Base-by-base conservation (phyloP, 2,329 filamentous ascomycete genomes). In the Bipolaris gigantea region DNA sequence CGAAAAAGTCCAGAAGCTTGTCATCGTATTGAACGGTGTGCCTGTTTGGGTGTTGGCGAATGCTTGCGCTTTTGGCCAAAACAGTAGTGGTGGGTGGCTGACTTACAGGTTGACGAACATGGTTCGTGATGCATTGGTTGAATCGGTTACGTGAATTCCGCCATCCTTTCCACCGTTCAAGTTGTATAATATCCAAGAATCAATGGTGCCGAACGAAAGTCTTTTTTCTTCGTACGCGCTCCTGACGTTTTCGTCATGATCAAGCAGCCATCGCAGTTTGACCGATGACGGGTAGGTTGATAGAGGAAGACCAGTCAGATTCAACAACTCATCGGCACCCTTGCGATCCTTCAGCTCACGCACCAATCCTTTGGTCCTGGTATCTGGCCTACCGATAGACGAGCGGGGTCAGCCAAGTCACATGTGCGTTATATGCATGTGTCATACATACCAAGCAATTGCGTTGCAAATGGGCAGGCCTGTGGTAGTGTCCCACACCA, bases 231-330 rank as follows among this genome's bases (percentile, higher is more conserved):
- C 87, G 73, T 95, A 94, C 1, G 89, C 89, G 50, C 86, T 78
- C 62, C 83, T 83, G 45, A 95, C 90, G 34, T 82, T 80, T 11
- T 85, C 79, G 15, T 87, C 80, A 65, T 95, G 88, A 53, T 86
- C 81, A 50, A 95, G 79, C 63, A 96, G 81, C 92, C 92, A 96
- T 48, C 89, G 75, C 11, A 96, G 80, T 77, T 96, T 96, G 59
- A 92, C 87, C 49, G 89, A 89, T 23, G 90, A 93, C 2, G 91
- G 90, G 73, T 96, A 96, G 50, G 91, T 95, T 34, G 90, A 94
- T 30, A 96, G 80, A 11, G 91, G 92, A 40, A 96, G 82, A 48
- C 92, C 92, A 70, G 89, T 93, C 38, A 89, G 78, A 43, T 87
- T 80, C 53, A 82, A 82, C 36, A 96, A 79, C 36, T 85, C 81